Percentiles rank a stretch among this genome's conserved stretches.
Evolutionary conservation across 164 flowering plant genomes (phyloP).

Genomic region (Nymphaea thermarum): DNA sequence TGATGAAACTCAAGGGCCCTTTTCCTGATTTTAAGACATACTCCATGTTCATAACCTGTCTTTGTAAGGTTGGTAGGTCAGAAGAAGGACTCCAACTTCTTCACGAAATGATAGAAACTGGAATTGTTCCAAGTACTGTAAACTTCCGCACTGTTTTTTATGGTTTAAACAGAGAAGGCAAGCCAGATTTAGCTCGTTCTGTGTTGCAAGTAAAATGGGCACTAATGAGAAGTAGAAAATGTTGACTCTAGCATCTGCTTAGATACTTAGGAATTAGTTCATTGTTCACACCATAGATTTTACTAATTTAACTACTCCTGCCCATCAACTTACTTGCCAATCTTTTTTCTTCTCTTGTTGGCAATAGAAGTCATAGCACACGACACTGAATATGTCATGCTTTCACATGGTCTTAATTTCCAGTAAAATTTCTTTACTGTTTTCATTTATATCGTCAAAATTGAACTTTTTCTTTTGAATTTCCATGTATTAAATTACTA

Average conservation of each 20-base stretch:
- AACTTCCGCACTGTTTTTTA: conserved; percentile 50
- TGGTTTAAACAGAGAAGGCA: conserved; percentile 86
- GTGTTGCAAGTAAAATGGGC: conserved; percentile 43
- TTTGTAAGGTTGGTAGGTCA: conserved; percentile 55
- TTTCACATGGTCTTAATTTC: too few relatives aligned
- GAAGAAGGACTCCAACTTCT: conserved; percentile 68
- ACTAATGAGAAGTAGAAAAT: conserved; percentile 28
- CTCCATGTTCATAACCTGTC: conserved; percentile 53
- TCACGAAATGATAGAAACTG: conserved; percentile 50
- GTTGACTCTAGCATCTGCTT: neutral
- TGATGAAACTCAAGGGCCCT: conserved; percentile 54
- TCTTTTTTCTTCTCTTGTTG: too few relatives aligned
- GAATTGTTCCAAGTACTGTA: conserved; percentile 60
- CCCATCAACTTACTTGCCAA: too few relatives aligned
- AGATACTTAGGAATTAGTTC: neutral
- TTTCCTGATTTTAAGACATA: conserved; percentile 76
- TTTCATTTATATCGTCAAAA: too few relatives aligned
- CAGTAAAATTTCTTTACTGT: too few relatives aligned
- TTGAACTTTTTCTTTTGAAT: too few relatives aligned
- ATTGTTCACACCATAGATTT: too few relatives aligned
- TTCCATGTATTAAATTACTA: too few relatives aligned
- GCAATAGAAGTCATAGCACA: too few relatives aligned
- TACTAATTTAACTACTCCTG: too few relatives aligned
- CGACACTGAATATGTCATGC: too few relatives aligned
- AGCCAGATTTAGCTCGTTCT: conserved; percentile 45